phyloP scores from a whole-genome alignment of 257 asterid species.

The Solanum appendiculatum region DNA sequence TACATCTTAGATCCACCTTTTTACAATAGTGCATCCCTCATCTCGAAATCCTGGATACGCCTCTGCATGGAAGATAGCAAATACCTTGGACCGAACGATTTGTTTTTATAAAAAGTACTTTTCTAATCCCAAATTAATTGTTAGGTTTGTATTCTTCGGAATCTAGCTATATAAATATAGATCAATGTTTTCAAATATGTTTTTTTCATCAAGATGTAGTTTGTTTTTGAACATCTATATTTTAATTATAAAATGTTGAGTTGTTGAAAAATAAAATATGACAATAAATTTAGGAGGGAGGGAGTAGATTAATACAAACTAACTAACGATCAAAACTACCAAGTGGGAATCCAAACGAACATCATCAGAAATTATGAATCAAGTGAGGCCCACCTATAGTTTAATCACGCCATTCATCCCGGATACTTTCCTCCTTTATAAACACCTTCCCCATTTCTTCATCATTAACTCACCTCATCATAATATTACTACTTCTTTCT shows the following conservation, averaged over 20 bases:
- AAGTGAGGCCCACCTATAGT: slow-evolving; percentile 23
- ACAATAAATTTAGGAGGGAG: background rate
- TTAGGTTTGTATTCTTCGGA: too few relatives aligned
- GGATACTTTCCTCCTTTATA: slow-evolving; percentile 27
- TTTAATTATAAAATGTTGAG: background rate
- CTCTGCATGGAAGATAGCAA: too few relatives aligned
- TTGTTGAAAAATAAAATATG: background rate
- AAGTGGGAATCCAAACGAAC: slow-evolving; percentile 10
- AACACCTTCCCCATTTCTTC: slow-evolving; percentile 1
- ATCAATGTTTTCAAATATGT: too few relatives aligned
- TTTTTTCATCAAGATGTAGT: too few relatives aligned
- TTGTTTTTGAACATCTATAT: background rate
- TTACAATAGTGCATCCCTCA: too few relatives aligned
- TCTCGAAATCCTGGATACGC: too few relatives aligned
- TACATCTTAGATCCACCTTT: too few relatives aligned
- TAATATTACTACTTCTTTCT: too few relatives aligned
- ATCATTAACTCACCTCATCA: background rate
- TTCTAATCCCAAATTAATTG: too few relatives aligned
- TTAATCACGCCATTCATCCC: slow-evolving; percentile 73
- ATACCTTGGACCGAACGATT: too few relatives aligned
- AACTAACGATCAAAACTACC: slow-evolving; percentile 10
- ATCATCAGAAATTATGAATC: slow-evolving; percentile 4
- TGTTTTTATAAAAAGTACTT: too few relatives aligned
- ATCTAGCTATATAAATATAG: too few relatives aligned
- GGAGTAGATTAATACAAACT: background rate